These are phyloP conservation scores for Cutaneotrichosporon arboriforme DNA, from an alignment of 1,284 basidiomycete species.

Conservation along the genomic window DNA sequence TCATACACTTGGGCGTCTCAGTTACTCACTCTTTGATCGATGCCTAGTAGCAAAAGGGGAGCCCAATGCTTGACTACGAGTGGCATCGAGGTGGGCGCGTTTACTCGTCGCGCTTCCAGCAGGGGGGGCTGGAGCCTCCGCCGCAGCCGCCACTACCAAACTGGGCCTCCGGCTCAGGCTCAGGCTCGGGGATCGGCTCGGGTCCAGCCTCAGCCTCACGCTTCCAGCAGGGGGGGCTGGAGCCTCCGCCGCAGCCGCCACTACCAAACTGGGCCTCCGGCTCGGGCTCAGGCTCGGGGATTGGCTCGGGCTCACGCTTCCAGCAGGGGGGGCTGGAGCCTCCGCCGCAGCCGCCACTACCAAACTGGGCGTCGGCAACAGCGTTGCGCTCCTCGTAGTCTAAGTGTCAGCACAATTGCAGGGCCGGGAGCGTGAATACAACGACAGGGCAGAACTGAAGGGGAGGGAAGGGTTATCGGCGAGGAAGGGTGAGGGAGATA, in stretches of 20 bases:
- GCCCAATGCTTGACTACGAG: too few species aligned
- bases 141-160: not conserved
- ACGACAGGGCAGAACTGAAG: too few species aligned
- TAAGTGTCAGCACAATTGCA: too few species aligned
- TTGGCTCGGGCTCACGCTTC: not conserved
- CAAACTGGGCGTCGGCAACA: not conserved
- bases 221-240: not conserved
- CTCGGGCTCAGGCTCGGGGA: not conserved
- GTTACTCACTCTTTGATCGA: too few species aligned
- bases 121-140: not conserved
- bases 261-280: not conserved
- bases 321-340: not conserved
- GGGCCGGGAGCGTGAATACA: too few species aligned
- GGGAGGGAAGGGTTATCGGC: too few species aligned
- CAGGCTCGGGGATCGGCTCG: not conserved
- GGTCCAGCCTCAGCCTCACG: not conserved
- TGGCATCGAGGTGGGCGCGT: too few species aligned
- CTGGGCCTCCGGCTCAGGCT: not conserved
- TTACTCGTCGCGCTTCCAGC: not conserved
- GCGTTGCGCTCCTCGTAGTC: not conserved
- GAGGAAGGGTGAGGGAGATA: too few species aligned
- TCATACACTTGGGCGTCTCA: too few species aligned
- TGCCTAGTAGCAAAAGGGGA: too few species aligned
- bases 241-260: not conserved
- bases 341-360: not conserved